These are phyloP conservation scores for Ophiostoma pallidulum DNA, from an alignment of 2,329 filamentous ascomycete species.

Conservation along the genomic window DNA sequence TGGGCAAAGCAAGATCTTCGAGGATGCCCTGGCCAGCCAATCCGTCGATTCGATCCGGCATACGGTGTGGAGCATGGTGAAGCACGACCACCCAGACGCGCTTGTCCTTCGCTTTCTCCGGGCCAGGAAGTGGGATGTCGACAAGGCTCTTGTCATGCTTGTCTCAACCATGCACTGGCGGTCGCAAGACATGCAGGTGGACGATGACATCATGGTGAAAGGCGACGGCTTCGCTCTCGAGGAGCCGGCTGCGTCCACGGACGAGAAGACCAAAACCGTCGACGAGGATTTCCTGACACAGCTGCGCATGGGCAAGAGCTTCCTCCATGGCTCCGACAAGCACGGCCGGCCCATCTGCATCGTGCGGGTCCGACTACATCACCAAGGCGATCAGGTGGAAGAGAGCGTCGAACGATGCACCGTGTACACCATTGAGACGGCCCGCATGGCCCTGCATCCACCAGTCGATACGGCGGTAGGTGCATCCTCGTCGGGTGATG, in stretches of 20 bases:
- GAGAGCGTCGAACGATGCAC: conserved; percentile 80
- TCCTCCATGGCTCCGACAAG: conserved; percentile 79
- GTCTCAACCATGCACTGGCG: conserved; percentile 93
- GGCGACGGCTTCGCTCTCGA: conserved; percentile 63
- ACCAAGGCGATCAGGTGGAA: conserved; percentile 70
- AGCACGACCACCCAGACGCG: conserved; percentile 88
- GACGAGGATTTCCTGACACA: conserved; percentile 74
- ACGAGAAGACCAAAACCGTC: conserved; percentile 53
- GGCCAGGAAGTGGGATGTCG: conserved; percentile 91
- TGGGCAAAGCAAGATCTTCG: conserved; percentile 77
- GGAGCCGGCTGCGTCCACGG: conserved; percentile 40
- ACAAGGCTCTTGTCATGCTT: conserved; percentile 88
- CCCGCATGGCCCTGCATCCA: conserved; percentile 67
- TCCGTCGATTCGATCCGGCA: conserved; percentile 68
- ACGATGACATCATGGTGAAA: conserved; percentile 72
- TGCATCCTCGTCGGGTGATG: conserved; percentile 21
- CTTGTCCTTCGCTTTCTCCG: conserved; percentile 73
- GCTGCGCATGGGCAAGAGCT: conserved; percentile 85
- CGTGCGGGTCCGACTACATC: conserved; percentile 75
- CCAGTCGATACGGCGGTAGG: conserved; percentile 88
- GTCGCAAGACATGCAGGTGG: conserved; percentile 70
- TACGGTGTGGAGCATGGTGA: conserved; percentile 88
- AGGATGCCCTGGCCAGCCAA: conserved; percentile 67
- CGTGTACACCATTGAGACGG: conserved; percentile 88
- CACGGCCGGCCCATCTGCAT: conserved; percentile 77